phyloP scores from a whole-genome alignment of 2,329 filamentous ascomycete species.

The Colletotrichum sp. region DNA sequence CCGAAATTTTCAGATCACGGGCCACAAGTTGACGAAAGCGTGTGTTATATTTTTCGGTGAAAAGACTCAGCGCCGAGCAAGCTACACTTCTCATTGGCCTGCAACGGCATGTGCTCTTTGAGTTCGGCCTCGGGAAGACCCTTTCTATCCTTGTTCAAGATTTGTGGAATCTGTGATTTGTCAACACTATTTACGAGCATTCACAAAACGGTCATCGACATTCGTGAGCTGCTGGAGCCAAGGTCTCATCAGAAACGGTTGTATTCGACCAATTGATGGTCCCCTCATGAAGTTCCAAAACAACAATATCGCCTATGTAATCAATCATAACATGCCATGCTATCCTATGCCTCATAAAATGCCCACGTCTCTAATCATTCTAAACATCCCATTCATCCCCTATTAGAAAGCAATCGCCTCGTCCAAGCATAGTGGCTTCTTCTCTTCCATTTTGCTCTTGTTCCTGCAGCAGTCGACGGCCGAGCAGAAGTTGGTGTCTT shows the following conservation, averaged over 20 bases:
- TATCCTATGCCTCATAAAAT: neutral
- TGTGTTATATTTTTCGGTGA: neutral
- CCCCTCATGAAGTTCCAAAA: neutral
- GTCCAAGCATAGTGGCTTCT: conserved; percentile 8
- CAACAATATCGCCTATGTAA: neutral
- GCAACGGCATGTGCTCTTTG: neutral
- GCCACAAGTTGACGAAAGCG: neutral
- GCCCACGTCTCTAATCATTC: neutral
- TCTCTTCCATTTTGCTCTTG: conserved; percentile 21
- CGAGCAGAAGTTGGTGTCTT: conserved; percentile 37
- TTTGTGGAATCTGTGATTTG: conserved; percentile 27
- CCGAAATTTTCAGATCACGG: neutral
- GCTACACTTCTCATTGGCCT: neutral
- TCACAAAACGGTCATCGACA: conserved; percentile 23
- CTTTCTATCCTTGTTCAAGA: conserved; percentile 34
- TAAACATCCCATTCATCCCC: neutral
- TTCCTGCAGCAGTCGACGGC: conserved; percentile 33
- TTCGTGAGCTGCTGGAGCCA: fast-evolving
- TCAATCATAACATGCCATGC: neutral
- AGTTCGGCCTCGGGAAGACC: conserved; percentile 12
- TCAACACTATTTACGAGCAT: neutral
- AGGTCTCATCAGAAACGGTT: neutral
- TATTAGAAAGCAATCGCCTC: conserved; percentile 27
- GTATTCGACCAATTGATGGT: neutral
- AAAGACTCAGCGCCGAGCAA: neutral